Percentiles rank a stretch among this genome's conserved stretches.
These are phyloP conservation scores for Quercus tomentella DNA, from an alignment of 331 rosid species.

Conservation along the genomic window DNA sequence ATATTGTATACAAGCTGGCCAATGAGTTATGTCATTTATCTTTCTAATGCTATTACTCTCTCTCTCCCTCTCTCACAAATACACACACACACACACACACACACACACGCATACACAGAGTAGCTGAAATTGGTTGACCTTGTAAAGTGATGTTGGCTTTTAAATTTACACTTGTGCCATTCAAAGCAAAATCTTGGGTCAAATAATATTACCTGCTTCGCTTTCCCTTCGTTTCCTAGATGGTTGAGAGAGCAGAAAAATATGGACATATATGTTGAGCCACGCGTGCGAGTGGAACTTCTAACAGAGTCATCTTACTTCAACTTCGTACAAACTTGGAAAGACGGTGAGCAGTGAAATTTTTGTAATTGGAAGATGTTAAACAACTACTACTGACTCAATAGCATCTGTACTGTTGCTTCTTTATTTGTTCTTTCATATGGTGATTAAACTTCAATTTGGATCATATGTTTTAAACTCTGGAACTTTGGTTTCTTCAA, in stretches of 20 bases:
- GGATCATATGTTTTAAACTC: neutral
- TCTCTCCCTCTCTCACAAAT: neutral
- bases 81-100: too few relatives aligned
- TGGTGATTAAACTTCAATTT: neutral
- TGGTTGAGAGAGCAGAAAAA: constrained; percentile 82
- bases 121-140: neutral
- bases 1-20: neutral
- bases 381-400: neutral
- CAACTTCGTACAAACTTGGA: constrained; percentile 75
- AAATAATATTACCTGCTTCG: constrained; percentile 2
- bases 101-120: too few relatives aligned
- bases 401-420: neutral
- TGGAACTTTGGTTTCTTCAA: neutral
- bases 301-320: constrained; percentile 68
- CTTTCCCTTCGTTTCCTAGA: constrained; percentile 39
- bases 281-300: constrained; percentile 73
- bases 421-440: neutral
- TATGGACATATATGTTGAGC: constrained; percentile 76
- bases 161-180: constrained; percentile 5
- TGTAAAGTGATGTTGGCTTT: neutral
- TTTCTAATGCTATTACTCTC: neutral
- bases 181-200: neutral
- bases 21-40: neutral
- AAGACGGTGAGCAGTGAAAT: constrained; percentile 59
- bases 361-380: constrained; percentile 11